phyloP scores from a whole-genome alignment of 768 basidiomycete genomes.

The Panus rudis region DNA sequence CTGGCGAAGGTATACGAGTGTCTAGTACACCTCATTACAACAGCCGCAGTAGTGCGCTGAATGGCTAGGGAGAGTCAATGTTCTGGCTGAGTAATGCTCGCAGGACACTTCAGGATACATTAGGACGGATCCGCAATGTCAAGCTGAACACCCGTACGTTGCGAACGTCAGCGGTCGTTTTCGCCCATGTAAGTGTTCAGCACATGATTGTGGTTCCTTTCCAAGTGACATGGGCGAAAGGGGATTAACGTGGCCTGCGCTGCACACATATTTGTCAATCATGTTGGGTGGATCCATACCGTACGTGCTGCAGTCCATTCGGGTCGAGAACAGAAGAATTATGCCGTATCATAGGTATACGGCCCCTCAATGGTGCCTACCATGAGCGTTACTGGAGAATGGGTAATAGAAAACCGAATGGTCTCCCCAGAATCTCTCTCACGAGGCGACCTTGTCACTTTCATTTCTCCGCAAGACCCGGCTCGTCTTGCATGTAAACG shows the following conservation, averaged over 20 bases:
- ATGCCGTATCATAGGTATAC: slow-evolving; percentile 38
- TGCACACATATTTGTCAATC: slow-evolving; percentile 55
- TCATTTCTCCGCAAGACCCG: slow-evolving; percentile 65
- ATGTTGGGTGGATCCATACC: slow-evolving; percentile 48
- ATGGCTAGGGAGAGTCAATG: no score
- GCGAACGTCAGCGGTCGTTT: no score
- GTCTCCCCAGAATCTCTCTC: slow-evolving; percentile 43
- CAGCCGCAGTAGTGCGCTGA: no score
- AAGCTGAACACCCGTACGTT: no score
- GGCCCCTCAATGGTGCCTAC: slow-evolving; percentile 85
- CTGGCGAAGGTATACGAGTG: no score
- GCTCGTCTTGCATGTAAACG: slow-evolving; percentile 76
- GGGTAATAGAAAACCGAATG: slow-evolving; percentile 56
- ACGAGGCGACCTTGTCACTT: slow-evolving; percentile 74
- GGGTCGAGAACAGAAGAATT: slow-evolving; percentile 1
- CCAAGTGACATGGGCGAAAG: slow-evolving; percentile 28
- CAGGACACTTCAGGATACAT: no score
- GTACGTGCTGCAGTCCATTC: slow-evolving; percentile 28
- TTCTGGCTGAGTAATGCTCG: no score
- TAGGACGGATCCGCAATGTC: no score
- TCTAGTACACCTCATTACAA: no score
- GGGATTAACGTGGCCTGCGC: slow-evolving; percentile 47
- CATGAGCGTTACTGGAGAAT: slow-evolving; percentile 49
- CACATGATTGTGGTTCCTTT: no score
- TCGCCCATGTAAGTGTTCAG: no score